phyloP scores from a whole-genome alignment of 2,329 filamentous ascomycete species.

The Epicoccum nigrum region DNA sequence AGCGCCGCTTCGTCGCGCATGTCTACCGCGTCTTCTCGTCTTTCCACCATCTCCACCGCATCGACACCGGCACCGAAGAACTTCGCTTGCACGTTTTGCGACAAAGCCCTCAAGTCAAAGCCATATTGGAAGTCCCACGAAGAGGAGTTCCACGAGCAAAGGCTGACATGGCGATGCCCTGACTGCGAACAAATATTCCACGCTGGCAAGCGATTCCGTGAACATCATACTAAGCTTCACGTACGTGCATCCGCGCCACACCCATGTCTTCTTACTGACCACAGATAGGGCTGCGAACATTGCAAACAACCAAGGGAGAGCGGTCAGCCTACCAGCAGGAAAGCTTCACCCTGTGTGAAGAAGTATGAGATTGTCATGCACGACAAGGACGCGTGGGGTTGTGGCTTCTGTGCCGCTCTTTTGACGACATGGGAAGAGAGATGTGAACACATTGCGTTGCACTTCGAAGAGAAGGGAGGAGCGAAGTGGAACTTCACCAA shows the following conservation, averaged over 20 bases:
- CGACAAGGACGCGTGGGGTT: slow-evolving; percentile 71
- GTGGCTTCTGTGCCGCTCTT: slow-evolving; percentile 70
- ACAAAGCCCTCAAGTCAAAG: slow-evolving; percentile 71
- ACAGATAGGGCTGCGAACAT: slow-evolving; percentile 59
- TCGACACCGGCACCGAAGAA: slow-evolving; percentile 46
- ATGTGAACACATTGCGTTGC: slow-evolving; percentile 71
- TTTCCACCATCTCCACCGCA: slow-evolving; percentile 44
- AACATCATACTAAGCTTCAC: slow-evolving; percentile 70
- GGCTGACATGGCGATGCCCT: slow-evolving; percentile 70
- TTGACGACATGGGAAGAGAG: slow-evolving; percentile 69
- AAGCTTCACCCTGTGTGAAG: slow-evolving; percentile 50
- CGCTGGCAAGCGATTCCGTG: slow-evolving; percentile 71
- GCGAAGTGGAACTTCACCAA: slow-evolving; percentile 72
- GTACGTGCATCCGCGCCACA: slow-evolving; percentile 46
- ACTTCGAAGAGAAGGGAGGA: slow-evolving; percentile 68
- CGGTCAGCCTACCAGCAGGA: slow-evolving; percentile 60
- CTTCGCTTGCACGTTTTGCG: slow-evolving; percentile 57
- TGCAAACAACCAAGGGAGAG: slow-evolving; percentile 68
- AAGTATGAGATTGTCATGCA: slow-evolving; percentile 55
- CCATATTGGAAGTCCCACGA: slow-evolving; percentile 75
- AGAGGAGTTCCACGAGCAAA: slow-evolving; percentile 72
- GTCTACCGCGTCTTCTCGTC: slow-evolving; percentile 46
- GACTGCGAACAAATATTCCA: slow-evolving; percentile 73
- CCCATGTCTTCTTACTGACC: slow-evolving; percentile 20
- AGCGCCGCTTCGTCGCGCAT: slow-evolving; percentile 46